A percentile compares a stretch with the other conserved stretches of the same genome.
Evolutionary conservation across 495 filamentous ascomycete genomes (phyloP).

Genomic region (Trichocladium uniseriatum): DNA sequence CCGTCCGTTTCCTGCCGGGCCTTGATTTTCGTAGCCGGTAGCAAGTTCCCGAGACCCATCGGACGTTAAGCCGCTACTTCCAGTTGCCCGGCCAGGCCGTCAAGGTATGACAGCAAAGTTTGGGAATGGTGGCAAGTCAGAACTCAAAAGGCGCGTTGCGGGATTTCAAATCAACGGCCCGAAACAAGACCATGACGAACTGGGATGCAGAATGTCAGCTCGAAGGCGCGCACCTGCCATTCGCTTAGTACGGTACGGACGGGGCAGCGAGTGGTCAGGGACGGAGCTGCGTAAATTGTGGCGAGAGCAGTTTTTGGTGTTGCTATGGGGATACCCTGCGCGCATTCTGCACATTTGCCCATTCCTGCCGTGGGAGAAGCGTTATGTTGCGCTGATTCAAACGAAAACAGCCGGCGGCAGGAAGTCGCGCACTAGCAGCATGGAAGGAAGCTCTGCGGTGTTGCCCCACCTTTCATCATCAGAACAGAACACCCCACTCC

Average conservation of each 20-base stretch:
- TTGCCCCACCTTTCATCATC: conserved; percentile 9
- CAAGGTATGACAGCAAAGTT: neutral
- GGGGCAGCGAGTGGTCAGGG: conserved; percentile 7
- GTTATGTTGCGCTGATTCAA: too few relatives aligned
- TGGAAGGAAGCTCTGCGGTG: conserved; percentile 1
- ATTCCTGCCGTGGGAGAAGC: neutral
- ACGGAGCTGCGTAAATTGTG: conserved; percentile 7
- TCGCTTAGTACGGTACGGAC: neutral
- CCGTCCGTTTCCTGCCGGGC: conserved; percentile 13
- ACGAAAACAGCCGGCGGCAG: neutral
- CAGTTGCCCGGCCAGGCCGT: neutral
- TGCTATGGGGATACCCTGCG: conserved; percentile 5
- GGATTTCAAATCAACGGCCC: conserved; percentile 9
- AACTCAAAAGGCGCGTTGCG: neutral
- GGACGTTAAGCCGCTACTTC: conserved; percentile 12
- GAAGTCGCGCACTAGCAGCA: conserved; percentile 23
- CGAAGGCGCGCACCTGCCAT: neutral
- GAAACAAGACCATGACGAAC: conserved; percentile 7
- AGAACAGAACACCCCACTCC: conserved; percentile 21
- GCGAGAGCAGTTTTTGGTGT: neutral
- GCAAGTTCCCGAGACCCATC: neutral
- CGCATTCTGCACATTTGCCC: neutral
- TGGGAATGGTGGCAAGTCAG: neutral
- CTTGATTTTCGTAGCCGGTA: conserved; percentile 11
- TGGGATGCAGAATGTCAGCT: conserved; percentile 2